phyloP scores from a whole-genome alignment of 805 yeast genomes.

The Starmerella khaoyaiensis region DNA sequence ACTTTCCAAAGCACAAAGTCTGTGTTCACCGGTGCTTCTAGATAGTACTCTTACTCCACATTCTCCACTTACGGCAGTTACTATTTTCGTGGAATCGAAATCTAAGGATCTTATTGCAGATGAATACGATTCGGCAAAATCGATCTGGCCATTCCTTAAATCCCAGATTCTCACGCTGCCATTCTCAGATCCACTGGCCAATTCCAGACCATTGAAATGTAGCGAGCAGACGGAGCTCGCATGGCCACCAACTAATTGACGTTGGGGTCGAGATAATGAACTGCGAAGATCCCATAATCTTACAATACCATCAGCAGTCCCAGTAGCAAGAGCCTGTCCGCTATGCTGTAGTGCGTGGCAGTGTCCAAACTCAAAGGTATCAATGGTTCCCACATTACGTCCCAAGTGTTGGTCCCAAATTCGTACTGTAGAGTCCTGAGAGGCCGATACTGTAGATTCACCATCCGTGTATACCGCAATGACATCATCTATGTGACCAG shows the following conservation, averaged over 20 bases:
- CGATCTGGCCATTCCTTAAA: conserved; percentile 49
- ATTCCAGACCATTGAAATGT: conserved; percentile 53
- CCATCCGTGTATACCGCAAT: conserved; percentile 48
- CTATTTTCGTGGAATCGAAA: conserved; percentile 47
- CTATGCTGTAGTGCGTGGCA: conserved; percentile 56
- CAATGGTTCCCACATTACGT: conserved; percentile 55
- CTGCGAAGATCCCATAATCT: conserved; percentile 65
- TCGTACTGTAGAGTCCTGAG: conserved; percentile 56
- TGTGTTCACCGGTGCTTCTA: conserved; percentile 40
- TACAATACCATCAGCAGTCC: conserved; percentile 63
- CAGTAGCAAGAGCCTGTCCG: conserved; percentile 68
- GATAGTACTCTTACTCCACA: conserved; percentile 45
- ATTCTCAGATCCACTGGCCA: conserved; percentile 53
- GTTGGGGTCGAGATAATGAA: conserved; percentile 38
- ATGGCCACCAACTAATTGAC: conserved; percentile 40
- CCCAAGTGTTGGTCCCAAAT: conserved; percentile 65
- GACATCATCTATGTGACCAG: conserved; percentile 53
- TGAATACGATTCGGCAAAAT: conserved; percentile 50
- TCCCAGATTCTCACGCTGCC: conserved; percentile 62
- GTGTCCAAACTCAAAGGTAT: conserved; percentile 34
- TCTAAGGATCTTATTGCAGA: conserved; percentile 43
- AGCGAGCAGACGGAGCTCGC: conserved; percentile 54
- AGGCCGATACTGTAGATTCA: conserved; percentile 46
- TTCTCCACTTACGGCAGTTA: conserved; percentile 37
- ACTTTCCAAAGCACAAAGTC: conserved; percentile 39